Base-by-base conservation (phyloP, 306 rosid species). In the Prunus campanulata region DNA sequence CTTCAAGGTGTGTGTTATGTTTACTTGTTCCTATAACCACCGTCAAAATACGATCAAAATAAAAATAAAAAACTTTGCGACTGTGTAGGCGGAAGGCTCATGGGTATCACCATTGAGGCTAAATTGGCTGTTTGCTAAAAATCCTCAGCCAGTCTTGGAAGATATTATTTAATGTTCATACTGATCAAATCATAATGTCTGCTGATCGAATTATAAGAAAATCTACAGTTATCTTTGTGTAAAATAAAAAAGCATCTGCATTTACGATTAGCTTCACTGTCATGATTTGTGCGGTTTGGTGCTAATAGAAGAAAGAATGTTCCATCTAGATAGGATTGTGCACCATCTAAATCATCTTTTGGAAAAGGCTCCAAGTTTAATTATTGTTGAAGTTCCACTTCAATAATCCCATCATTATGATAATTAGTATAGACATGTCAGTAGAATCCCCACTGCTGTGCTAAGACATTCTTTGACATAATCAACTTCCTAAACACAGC, bases 1-100 rank as follows among this genome's bases (percentile, higher is more conserved):
- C 88, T 92, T 70, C 97, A 87, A 89, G 98, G 97, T 92, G 72
- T 48, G 82, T 78, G 44, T 61, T 68, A 16, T 30, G 24, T 44
- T 50, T 24, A 24, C 25, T 24, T 67, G 52, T 24, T 59, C 6
- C 7, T 56, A 12, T 3, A 20, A 15, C 15, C 42, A 7, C 30
- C 6, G 44, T 32, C 12, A 2, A 19, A 16, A 54, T 54, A 54
- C 59, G 10, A 52, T 18, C 3, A 52, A 15, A 52, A 52, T 1
- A 35, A 35, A 35, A 35, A 6, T 0, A 18, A 51, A 4, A 52
- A 52, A 16, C 52, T 49, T 11, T 13, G 52, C 3, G 15, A 49
- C 18, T 49, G 18, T 49, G 52, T 35, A 35, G 18, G 54, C 54
- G 4, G 54, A 49, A 49, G 54, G 18, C 54, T 10, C 54, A 49